Base-by-base conservation (phyloP, 805 yeast species). In the Ogataea methanolica region DNA sequence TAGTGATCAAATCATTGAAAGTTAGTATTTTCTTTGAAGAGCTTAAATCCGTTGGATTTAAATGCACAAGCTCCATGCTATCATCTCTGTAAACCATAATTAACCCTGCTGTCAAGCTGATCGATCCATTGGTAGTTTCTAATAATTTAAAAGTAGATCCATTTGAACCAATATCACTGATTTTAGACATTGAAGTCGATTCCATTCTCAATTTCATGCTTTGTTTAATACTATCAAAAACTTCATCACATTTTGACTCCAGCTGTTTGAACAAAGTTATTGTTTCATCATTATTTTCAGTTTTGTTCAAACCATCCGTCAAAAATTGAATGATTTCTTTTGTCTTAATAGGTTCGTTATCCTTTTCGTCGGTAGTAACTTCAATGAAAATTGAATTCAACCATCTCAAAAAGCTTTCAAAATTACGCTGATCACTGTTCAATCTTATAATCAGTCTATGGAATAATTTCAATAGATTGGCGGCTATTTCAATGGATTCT, bases 361-460 rank as follows among this genome's bases (percentile, higher is more conserved):
- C 47, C n/a, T 60, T 55, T 38, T 66, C 66, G 36, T 73, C 78
- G 8, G 73, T 73, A 21, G 53, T 69, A 21, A 52, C 71, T 53
- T 58, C 74, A 57, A 53, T 66, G 69, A 53, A 69, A 47, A 47
- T 69, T 58, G 45, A 61, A 45, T 58, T 67, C 15, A 70, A 51
- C 83, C 83, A 79, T 15, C 64, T 61, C 14, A 76, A 53, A 43
- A 74, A 75, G 38, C 69, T 66, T 45, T 71, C 72, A 56, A 78
- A 78, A 33, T 66, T 55, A 37, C 65, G 63, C 51, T 74, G 79
- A 45, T 76, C 80, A 21, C 70, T 69, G 50, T 76, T 78, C 26
- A 75, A 49, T 22, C 63, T 67, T 68, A 75, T 68, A 42, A 77
- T 69, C 15, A 68, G 59, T 33, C 56, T 61, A 56, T 73, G 74